Percentiles rank a stretch among this genome's conserved stretches.
Conservation (phyloP, 2,329 filamentous ascomycete genomes). For the Plenodomus tracheiphilus region DNA sequence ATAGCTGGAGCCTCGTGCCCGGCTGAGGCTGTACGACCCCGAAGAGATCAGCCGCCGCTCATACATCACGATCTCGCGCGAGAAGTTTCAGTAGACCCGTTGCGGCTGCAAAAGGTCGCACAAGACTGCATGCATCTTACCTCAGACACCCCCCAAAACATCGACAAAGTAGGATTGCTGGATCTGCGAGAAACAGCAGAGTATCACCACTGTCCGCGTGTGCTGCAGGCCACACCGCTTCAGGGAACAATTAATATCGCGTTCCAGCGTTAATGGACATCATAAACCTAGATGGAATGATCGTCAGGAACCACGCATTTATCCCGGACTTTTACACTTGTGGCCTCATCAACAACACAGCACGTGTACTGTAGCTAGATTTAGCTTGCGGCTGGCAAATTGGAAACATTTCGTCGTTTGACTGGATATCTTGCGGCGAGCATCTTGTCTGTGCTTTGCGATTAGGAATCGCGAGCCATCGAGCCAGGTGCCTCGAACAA, state of each 20-base stretch:
- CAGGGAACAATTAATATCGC: constrained; percentile 5
- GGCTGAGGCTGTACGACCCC: constrained; percentile 6
- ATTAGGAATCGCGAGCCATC: constrained; percentile 8
- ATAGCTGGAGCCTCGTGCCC: neutral
- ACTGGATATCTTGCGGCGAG: constrained; percentile 2
- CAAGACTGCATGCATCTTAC: constrained; percentile 8
- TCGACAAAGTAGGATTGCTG: neutral
- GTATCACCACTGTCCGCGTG: constrained; percentile 13
- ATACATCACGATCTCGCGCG: neutral
- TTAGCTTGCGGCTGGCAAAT: constrained; percentile 7
- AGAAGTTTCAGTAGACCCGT: constrained; percentile 3
- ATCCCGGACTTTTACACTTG: constrained; percentile 10
- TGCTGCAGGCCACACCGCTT: constrained; percentile 12
- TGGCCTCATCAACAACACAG: constrained; percentile 10
- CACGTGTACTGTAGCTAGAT: constrained; percentile 16
- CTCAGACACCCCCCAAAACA: constrained; percentile 8
- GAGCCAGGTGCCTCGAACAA: neutral
- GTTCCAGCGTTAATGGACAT: neutral
- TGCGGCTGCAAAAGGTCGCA: constrained; percentile 4
- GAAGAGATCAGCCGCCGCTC: constrained; percentile 7
- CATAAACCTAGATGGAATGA: constrained; percentile 7
- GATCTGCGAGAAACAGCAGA: constrained; percentile 6
- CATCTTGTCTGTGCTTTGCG: neutral
- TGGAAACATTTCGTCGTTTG: constrained; percentile 4
- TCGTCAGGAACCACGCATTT: constrained; percentile 10